Percentiles rank a stretch among this genome's conserved stretches.
phyloP scores from a whole-genome alignment of 495 filamentous ascomycete species.

The Neurospora tetrasperma region DNA sequence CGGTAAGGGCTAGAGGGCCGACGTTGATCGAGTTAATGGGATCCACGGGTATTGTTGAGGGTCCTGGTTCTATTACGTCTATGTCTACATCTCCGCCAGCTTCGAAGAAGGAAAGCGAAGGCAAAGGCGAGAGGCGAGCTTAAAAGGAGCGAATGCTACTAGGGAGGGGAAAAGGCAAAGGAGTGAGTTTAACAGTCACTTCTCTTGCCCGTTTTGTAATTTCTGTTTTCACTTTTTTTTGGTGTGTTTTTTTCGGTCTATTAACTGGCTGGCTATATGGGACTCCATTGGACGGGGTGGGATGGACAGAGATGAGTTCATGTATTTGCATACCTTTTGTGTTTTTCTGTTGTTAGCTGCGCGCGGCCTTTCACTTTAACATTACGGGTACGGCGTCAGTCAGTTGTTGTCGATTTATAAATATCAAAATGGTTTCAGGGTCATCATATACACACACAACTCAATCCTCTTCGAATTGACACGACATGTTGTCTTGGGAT shows the following conservation, averaged over 20 bases:
- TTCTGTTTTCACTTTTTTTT: no score
- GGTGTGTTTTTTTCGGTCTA: no score
- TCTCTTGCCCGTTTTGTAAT: background rate
- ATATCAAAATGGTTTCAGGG: no score
- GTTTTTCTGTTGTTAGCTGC: background rate
- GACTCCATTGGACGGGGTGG: background rate
- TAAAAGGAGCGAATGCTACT: no score
- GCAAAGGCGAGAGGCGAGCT: background rate
- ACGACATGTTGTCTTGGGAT: no score
- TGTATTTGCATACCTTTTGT: no score
- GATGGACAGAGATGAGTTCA: background rate
- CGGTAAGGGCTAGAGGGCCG: fast-evolving
- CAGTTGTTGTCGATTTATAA: background rate
- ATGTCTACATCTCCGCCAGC: background rate
- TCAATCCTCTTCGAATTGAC: no score
- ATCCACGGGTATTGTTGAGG: background rate
- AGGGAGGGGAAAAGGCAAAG: background rate
- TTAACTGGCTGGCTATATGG: no score
- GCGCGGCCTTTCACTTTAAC: background rate
- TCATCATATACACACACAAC: no score
- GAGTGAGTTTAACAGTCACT: slow-evolving; percentile 22
- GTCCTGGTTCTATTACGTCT: background rate
- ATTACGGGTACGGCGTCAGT: background rate
- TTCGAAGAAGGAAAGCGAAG: slow-evolving; percentile 1
- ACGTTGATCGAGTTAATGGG: background rate